Conservation (phyloP, 768 basidiomycete species). For the Psilocybe sp. region DNA sequence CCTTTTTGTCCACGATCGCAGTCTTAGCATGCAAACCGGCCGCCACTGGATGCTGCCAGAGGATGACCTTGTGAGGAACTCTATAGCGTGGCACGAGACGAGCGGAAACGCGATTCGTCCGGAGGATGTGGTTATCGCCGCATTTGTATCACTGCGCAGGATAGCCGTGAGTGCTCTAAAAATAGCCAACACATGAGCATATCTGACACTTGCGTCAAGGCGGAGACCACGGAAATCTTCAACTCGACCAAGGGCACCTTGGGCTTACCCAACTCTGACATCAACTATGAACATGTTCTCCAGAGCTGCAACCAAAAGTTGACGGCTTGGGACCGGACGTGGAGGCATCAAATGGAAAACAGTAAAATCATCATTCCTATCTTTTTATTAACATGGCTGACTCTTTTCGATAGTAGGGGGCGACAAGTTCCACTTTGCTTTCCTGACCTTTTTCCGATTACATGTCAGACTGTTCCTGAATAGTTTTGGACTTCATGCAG, state of each 20-base stretch:
- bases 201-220: conserved; percentile 32
- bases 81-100: conserved; percentile 68
- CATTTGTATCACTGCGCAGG: conserved; percentile 73
- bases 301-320: conserved; percentile 71
- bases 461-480: conserved; percentile 82
- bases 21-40: conserved; percentile 83
- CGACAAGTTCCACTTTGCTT: conserved; percentile 71
- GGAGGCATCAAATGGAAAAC: conserved; percentile 72
- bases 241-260: conserved; percentile 45
- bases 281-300: conserved; percentile 72
- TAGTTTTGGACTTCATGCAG: conserved; percentile 74
- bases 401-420: conserved; percentile 51
- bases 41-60: conserved; percentile 88
- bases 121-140: conserved; percentile 78
- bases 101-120: conserved; percentile 54
- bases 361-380: conserved; percentile 37
- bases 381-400: conserved; percentile 2
- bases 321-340: conserved; percentile 67
- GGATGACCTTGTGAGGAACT: conserved; percentile 73
- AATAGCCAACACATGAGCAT: conserved; percentile 4
- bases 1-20: conserved; percentile 83
- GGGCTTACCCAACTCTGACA: conserved; percentile 49
- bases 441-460: conserved; percentile 73
- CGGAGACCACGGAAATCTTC: conserved; percentile 78
- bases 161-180: conserved; percentile 60